Evolutionary conservation across 208 protist genomes (phyloP).

Genomic region (Leishmania gerbilli): DNA sequence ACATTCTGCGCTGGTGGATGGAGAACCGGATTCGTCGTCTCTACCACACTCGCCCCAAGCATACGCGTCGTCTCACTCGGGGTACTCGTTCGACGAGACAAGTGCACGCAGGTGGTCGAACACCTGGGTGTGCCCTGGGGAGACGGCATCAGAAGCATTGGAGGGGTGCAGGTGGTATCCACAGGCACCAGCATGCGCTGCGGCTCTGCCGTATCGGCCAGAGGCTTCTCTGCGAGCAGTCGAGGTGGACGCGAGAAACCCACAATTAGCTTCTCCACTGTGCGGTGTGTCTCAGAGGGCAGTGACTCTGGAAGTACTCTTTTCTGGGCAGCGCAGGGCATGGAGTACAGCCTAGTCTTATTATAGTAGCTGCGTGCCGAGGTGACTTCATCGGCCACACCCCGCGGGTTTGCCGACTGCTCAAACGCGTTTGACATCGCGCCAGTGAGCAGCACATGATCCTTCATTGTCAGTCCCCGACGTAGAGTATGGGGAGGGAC

Average conservation of each 20-base stretch:
- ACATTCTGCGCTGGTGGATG: slow-evolving; percentile 8
- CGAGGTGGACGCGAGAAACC: neutral
- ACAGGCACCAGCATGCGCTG: neutral
- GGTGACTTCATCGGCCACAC: neutral
- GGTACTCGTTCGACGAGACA: neutral
- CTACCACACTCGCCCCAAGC: neutral
- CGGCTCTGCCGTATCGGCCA: neutral
- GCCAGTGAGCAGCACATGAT: neutral
- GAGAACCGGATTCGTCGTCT: slow-evolving; percentile 10
- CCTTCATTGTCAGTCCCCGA: neutral
- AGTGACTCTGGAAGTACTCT: neutral
- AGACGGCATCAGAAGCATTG: neutral
- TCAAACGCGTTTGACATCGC: neutral
- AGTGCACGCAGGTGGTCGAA: neutral
- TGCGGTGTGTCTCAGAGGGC: neutral
- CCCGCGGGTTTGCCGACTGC: neutral
- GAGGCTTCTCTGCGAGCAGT: neutral
- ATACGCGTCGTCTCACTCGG: neutral
- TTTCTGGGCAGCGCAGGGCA: neutral
- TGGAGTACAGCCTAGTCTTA: neutral
- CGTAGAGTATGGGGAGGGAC: neutral
- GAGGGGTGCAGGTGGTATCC: neutral
- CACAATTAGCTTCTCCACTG: neutral
- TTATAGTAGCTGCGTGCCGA: slow-evolving; percentile 8
- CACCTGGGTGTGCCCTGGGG: neutral